These are phyloP conservation scores for Raddia distichophylla DNA, from an alignment of 176 grass and related monocot species.

Conservation along the genomic window DNA sequence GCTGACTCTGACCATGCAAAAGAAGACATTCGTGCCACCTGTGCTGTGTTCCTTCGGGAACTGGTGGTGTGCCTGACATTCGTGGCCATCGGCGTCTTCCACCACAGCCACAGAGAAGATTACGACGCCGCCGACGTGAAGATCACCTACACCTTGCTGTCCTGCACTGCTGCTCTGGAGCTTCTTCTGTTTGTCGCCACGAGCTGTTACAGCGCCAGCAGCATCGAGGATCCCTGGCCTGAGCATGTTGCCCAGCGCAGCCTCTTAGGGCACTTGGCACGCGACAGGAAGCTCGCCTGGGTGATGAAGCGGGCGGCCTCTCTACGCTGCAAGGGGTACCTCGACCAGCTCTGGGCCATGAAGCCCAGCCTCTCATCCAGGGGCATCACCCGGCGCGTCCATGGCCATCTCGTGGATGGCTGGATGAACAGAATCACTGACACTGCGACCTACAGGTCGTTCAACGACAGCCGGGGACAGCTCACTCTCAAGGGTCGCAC, in stretches of 20 bases:
- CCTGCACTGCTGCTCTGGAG: not conserved
- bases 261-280: not conserved
- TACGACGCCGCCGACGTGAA: not conserved
- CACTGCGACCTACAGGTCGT: not conserved
- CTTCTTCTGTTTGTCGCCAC: too few relatives aligned
- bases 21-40: too few relatives aligned
- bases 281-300: not conserved
- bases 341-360: conserved; percentile 3
- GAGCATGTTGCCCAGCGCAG: not conserved
- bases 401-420: not conserved
- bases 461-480: not conserved
- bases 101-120: not conserved
- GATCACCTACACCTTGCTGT: not conserved
- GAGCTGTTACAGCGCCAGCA: too few relatives aligned
- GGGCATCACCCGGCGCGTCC: conserved; percentile 17
- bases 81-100: not conserved
- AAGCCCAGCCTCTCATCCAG: not conserved
- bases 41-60: not conserved
- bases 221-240: not conserved
- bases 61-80: not conserved
- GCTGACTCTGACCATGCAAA: too few relatives aligned
- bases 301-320: too few relatives aligned
- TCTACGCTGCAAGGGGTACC: too few relatives aligned
- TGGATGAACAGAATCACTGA: not conserved
- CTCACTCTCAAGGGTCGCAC: too few relatives aligned